Evolutionary conservation across 495 filamentous ascomycete genomes (phyloP), one percentile per base, ranked within the genome.

Genomic region (Paragyromitra xinjiangensis): DNA sequence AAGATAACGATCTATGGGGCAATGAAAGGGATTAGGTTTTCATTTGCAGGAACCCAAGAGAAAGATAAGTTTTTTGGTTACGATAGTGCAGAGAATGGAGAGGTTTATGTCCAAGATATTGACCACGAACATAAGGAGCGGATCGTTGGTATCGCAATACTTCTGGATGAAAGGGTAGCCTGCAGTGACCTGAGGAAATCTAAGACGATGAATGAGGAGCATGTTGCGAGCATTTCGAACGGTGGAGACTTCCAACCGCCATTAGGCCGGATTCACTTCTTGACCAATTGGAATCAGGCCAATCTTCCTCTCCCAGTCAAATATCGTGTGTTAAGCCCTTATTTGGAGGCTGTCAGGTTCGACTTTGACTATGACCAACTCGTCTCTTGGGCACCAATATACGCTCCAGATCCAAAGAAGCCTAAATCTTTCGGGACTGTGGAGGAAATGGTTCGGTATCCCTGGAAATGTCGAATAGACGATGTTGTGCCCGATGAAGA

Each of bases 1-100:
- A 64, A 55, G 37, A 64, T 82, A 50, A 78, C 67, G 9, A 78
- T 78, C 61, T 82, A 78, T 48, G 59, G 80, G 4, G 66, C 66
- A 6, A 82, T 82, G 80, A 66, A 69, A 37, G 81, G 81, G 1
- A 80, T 82, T n/a, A 77, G 68, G 29, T 82, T 82, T 48, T 74
- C 68, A 1, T 82, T 70, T n/a, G 11, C n/a, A 4, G 50, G 56
- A 55, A 7, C 48, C 26, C 24, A 8, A 29, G 55, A 29, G 9
- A 77, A 59, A 19, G 67, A 78, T 51, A 77, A 37, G n/a, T 77
- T 78, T 48, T 82, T 82, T 64, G 80, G 80, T 12, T 63, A 59
- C 26, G 66, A 67, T 7, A 37, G 53, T 7, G 48, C 77, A 19
- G 59, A 69, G n/a, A 81, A 19, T 7, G 64, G 69, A 24, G 76